Base-by-base conservation (phyloP, 352 stramenopile species). In the Phytophthora tubulina region DNA sequence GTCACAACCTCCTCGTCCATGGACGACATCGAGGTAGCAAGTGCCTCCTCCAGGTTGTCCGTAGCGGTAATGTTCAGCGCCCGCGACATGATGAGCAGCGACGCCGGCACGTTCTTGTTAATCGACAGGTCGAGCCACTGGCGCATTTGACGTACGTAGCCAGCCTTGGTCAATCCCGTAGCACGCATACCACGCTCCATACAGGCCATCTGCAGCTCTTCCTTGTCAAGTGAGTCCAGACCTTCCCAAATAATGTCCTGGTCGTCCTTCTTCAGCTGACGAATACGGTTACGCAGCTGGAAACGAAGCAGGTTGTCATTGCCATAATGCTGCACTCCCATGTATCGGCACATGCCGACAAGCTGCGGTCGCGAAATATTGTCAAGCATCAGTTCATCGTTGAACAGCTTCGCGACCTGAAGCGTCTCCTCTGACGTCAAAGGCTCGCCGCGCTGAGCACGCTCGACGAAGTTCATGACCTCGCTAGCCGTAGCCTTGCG, bases 171-270 rank as follows among this genome's bases (percentile, higher is more conserved):
- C 11, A 99, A 80, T 7, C 97, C 97, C 3, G 93, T 99, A 27
- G 95, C 90, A 50, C 97, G 88, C 98, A 99, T 99, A 36, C 97
- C 98, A 54, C 97, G 93, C 79, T 99, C 97, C 83, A 97, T 94
- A 72, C 97, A 99, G 8, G 97, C 98, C 81, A 95, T 89, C 76
- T 97, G 91, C 1, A 99, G 81, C 81, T 99, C 98, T 75, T 99
- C 97, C 81, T 99, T 99, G 64, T 98, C 98, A 3, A 99, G 87
- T 35, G 90, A 98, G 63, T 99, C 93, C 45, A 99, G 89, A 10
- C 98, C 98, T 88, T 99, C 98, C 95, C 96, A 99, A 61, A 99
- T 91, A 78, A 99, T 99, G 55, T 98, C 90, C 76, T 99, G 96
- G 78, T 99, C 98, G 80, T 99, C 98, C 76, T 99, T 98, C 76